Evolutionary conservation across 495 filamentous ascomycete genomes (phyloP), one percentile per base, ranked within the genome.

Genomic region (Neurospora sp.): DNA sequence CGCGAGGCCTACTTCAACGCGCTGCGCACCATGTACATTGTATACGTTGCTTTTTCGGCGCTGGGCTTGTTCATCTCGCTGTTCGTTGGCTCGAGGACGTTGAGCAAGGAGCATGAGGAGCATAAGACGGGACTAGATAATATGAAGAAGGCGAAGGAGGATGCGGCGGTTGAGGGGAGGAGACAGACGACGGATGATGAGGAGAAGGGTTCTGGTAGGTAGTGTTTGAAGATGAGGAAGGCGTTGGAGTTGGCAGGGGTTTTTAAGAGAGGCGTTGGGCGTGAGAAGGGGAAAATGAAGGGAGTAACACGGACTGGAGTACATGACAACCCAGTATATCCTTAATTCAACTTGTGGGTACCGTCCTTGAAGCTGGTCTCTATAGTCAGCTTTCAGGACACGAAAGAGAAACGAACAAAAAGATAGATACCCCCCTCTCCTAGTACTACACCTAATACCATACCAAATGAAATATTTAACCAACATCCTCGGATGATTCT

Each of bases 11-110:
- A 89, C 71, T 88, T 84, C 62, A 83, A 86, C 43, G 84, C 86
- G 36, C 76, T 93, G 72, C 84, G 81, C 69, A 88, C 85, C 42
- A 92, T 93, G 88, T 94, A 89, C 86, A 92, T 92, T 73, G 83
- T 88, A 75, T 93, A 90, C 70, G 85, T 87, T 0, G 85, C 80
- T 5, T 81, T 91, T 13, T 82, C 86, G 7, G 88, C 77, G 1
- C 42, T 89, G 0, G 90, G 88, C 0, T 78, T 92, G 21, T 31
- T 89, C 5, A 71, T 88, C 2, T 87, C 86, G 40, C 78, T 88
- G 7, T 85, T 90, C 19, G 84, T 93, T 28, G 82, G 83, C 0
- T 87, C 85, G 31, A 82, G 83, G 48, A 86, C 80, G 74, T 81
- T 93, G 59, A 91, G 84, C 78, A 87, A 86, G 77, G 81, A 86